Evolutionary conservation across 768 basidiomycete genomes (phyloP), one percentile per base, ranked within the genome.

Genomic region (Suillus paluster): DNA sequence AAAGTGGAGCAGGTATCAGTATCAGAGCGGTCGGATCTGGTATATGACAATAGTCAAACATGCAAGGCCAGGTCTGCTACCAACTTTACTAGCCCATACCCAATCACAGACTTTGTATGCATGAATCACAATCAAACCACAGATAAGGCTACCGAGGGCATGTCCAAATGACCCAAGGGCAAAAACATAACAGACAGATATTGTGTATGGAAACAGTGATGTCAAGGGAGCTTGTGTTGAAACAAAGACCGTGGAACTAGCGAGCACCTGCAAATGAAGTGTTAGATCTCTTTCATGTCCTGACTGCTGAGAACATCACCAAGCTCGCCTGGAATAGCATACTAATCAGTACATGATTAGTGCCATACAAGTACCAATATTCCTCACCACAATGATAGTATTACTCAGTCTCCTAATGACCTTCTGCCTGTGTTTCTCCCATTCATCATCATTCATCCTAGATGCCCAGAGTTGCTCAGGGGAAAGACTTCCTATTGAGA

Each of bases 81-180:
- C n/a, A 49, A 59, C 58, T 6, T 38, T 7, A 38, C 19, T 59
- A n/a, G 52, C 14, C 58, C 58, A 59, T 12, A 15, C 19, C 7
- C 58, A 53, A 38, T 59, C 58, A 39, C 52, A 56, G 14, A 14
- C 21, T 30, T 57, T 10, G 7, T 38, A 59, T 38, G 57, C 38
- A 19, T 49, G 56, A 33, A 36, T 21, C 8, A 59, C 58, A 5
- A 53, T 53, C 17, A 59, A 36, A n/a, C 58, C 58, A n/a, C 21
- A 25, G 4, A 59, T 33, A 5, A 59, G 14, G 6, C 58, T 27
- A 12, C 58, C 58, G 8, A 59, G 58, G 38, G 58, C 45, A 21
- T 59, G 58, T 9, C 52, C 52, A 19, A 59, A 59, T n/a, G 58
- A 33, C 30, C 58, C 58, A 1, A 59, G 52, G 11, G 50, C 25